Evolutionary conservation across 345 rosid species (phyloP), one percentile per base, ranked within the genome.

Genomic region (Brassica cretica): DNA sequence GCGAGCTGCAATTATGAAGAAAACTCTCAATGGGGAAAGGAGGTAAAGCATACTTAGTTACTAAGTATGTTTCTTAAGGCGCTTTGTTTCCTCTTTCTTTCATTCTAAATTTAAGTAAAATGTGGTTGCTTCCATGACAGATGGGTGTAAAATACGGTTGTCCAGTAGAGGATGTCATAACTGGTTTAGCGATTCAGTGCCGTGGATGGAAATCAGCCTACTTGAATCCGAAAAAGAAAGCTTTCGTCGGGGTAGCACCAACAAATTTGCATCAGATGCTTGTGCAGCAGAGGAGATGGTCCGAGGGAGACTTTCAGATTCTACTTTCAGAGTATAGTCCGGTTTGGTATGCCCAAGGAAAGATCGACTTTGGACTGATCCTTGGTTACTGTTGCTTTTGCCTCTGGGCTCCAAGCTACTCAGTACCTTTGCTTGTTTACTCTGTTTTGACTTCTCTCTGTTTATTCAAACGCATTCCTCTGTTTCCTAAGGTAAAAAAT

Each of bases 141-240:
- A 78, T 86, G 81, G 98, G 98, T 58, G 2, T 92, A 73, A 86
- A 78, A 59, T 92, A 92, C 3, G 96, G 97, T 3, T 85, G 84
- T 62, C 84, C 87, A 1, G 91, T 89, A n/a, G 98, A 94, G 70
- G 97, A 94, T 82, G 86, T 90, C 61, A 89, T 94, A 29, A 92
- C 97, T 12, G 98, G 97, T 72, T 56, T 92, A 44, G 68, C 88
- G 15, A 89, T 92, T 66, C 87, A 89, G 46, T 86, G 91, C 65
- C 80, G 76, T 9, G 97, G 96, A 68, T 89, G 96, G 96, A 87
- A 81, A 82, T 86, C 96, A n/a, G 89, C 84, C 4, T 89, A 88
- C 71, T 78, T 72, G 75, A 83, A 79, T 64, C 96, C 96, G 0
- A 51, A 81, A 27, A 88, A 83, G 76, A 59, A 81, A 49, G 94